Conservation (phyloP, 1,284 basidiomycete species). For the Trichosporon sp. region DNA sequence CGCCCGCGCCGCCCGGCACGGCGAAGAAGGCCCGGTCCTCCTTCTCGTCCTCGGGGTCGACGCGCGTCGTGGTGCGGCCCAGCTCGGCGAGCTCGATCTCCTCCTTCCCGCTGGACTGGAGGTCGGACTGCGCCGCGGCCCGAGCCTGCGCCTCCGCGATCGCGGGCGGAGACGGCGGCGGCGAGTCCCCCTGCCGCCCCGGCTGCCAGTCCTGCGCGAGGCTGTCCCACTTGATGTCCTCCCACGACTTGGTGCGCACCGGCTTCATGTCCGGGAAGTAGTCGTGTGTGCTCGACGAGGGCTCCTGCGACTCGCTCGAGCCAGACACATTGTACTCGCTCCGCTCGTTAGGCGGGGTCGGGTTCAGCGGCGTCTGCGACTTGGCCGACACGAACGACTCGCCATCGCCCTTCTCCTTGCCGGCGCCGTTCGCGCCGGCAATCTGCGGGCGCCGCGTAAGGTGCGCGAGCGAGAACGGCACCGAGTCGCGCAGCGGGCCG, state of each 20-base stretch:
- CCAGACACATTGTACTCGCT: conserved; percentile 8
- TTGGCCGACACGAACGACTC: conserved; percentile 11
- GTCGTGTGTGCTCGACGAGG: conserved; percentile 23
- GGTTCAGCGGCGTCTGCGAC: not conserved
- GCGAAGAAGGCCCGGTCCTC: conserved; percentile 37
- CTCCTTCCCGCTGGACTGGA: too few species aligned
- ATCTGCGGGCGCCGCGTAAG: conserved; percentile 56
- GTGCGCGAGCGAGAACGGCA: conserved; percentile 74
- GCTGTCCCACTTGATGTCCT: not conserved
- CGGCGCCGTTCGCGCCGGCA: conserved; percentile 12
- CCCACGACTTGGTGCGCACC: not conserved
- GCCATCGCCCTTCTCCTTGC: conserved; percentile 29
- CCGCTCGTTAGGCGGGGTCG: not conserved
- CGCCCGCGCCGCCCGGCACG: conserved; percentile 42
- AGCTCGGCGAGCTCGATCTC: conserved; percentile 12
- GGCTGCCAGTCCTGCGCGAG: not conserved
- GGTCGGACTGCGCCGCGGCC: too few species aligned
- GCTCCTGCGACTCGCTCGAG: not conserved
- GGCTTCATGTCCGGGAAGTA: conserved; percentile 4
- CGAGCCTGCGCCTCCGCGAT: not conserved
- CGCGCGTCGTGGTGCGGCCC: not conserved
- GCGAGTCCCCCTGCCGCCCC: not conserved
- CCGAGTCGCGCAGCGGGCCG: conserved; percentile 55
- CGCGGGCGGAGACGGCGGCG: not conserved
- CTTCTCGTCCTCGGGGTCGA: conserved; percentile 3